These are phyloP conservation scores for Penicillium frequentans DNA, from an alignment of 2,329 filamentous ascomycete genomes.

Conservation along the genomic window DNA sequence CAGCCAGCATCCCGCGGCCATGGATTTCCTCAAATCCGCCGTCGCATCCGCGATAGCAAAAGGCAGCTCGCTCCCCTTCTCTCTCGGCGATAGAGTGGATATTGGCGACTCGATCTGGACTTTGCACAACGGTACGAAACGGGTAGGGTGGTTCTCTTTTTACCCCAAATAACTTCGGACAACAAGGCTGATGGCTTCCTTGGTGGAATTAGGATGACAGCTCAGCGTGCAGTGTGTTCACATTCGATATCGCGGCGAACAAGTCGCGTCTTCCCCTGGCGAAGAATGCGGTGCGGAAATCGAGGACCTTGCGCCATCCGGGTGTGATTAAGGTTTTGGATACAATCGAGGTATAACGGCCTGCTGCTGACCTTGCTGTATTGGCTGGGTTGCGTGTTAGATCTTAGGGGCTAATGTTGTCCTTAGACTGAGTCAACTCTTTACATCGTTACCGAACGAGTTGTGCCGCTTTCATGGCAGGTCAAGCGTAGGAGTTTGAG, in stretches of 20 bases:
- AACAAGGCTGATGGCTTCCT: not conserved
- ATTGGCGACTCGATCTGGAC: conserved; percentile 93
- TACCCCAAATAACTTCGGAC: not conserved
- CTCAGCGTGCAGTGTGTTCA: conserved; percentile 93
- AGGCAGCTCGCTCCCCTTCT: conserved; percentile 88
- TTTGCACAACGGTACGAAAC: conserved; percentile 90
- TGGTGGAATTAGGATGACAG: conserved; percentile 72
- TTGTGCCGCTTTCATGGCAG: conserved; percentile 86
- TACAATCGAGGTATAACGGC: conserved; percentile 73
- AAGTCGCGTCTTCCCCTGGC: conserved; percentile 80
- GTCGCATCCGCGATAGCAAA: conserved; percentile 96
- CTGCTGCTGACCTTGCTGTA: not conserved
- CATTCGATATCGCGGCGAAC: conserved; percentile 84
- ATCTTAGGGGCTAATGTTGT: conserved; percentile 10
- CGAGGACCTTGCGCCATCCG: conserved; percentile 88
- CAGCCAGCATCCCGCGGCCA: conserved; percentile 40
- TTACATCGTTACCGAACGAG: conserved; percentile 90
- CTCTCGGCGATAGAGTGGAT: conserved; percentile 89
- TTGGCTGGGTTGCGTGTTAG: too few relatives aligned
- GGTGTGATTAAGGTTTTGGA: conserved; percentile 93
- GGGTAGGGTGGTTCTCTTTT: conserved; percentile 53
- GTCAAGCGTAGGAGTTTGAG: conserved; percentile 83
- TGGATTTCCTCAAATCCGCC: conserved; percentile 98
- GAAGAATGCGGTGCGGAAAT: conserved; percentile 89
- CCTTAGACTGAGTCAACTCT: conserved; percentile 85